A percentile compares a stretch with the other conserved stretches of the same genome.
These are phyloP conservation scores for Trichoderma aggressivum DNA, from an alignment of 2,329 filamentous ascomycete genomes.

Conservation along the genomic window DNA sequence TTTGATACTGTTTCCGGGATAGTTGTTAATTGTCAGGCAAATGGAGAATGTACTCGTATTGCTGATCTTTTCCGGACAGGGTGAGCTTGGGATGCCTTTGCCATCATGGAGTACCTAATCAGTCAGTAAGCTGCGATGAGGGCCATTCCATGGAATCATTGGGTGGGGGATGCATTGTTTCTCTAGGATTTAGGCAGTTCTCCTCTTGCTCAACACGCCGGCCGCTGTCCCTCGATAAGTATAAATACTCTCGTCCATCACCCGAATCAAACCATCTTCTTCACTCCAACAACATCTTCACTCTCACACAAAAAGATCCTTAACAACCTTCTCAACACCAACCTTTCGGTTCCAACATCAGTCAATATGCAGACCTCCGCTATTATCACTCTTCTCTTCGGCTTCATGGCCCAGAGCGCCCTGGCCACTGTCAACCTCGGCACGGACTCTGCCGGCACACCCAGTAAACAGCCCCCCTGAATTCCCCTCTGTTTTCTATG, in stretches of 20 bases:
- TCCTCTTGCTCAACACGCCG: not conserved
- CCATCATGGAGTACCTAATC: not conserved
- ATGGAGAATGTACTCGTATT: not conserved
- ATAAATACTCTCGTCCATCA: not conserved
- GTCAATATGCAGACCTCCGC: not conserved
- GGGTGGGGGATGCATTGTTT: not conserved
- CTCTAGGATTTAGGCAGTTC: not conserved
- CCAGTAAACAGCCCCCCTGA: not conserved
- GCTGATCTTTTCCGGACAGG: not conserved
- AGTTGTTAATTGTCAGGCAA: not conserved
- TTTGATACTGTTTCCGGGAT: not conserved
- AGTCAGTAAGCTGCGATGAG: not conserved
- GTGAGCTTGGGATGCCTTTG: not conserved
- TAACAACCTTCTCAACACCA: not conserved
- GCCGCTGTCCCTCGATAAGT: not conserved
- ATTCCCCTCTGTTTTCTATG: not conserved
- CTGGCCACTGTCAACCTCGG: not conserved
- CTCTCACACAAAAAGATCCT: not conserved
- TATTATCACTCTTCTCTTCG: not conserved
- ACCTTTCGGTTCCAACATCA: not conserved
- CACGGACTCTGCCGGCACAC: not conserved
- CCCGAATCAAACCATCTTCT: not conserved
- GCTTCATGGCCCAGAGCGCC: not conserved
- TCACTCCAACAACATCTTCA: not conserved
- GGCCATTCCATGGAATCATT: not conserved